Base-by-base conservation (phyloP, 306 rosid genomes). In the Fagus sylvatica region DNA sequence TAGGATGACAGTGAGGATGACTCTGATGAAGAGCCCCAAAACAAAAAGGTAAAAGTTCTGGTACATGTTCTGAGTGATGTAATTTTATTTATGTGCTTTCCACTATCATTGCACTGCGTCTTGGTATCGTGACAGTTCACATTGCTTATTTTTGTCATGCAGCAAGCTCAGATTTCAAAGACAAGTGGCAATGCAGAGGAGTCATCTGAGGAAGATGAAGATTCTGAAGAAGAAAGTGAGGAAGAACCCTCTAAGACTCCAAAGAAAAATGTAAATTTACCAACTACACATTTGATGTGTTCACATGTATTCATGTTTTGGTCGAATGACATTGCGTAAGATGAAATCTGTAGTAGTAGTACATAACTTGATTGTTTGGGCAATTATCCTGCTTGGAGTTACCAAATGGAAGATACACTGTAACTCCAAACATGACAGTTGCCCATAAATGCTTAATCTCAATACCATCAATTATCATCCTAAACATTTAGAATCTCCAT, bases 171-270 rank as follows among this genome's bases (percentile, higher is more conserved):
- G 69, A 74, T 0, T 4, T 51, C 76, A 2, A 60, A 82, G 77
- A 61, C 54, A 61, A 70, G 82, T 32, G 73, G 55, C 39, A 83
- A 72, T 30, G 66, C 75, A 61, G 79, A 83, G 1, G 94, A 80
- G 1, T 89, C 77, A 0, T 80, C 87, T 3, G 89, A 83, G 1
- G 85, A 82, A 48, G 92, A 86, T 64, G 39, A 80, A 8, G 74
- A 62, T n/a, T 37, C 49, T 39, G 71, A 66, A 16, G 81, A 82
- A 5, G 78, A 73, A 2, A 78, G 43, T 9, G 88, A 81, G 5
- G 82, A 77, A n/a, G 71, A 76, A 66, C 83, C 89, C 4, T 3
- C 77, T 11, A 88, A 73, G 75, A 90, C 89, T 7, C 89, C 91
- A 40, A 85, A 69, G 67, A 91, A 86, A 74, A 80, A 71, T 19